Evolutionary conservation across 306 rosid genomes (phyloP), one percentile per base, ranked within the genome.

Genomic region (Fagus sylvatica): DNA sequence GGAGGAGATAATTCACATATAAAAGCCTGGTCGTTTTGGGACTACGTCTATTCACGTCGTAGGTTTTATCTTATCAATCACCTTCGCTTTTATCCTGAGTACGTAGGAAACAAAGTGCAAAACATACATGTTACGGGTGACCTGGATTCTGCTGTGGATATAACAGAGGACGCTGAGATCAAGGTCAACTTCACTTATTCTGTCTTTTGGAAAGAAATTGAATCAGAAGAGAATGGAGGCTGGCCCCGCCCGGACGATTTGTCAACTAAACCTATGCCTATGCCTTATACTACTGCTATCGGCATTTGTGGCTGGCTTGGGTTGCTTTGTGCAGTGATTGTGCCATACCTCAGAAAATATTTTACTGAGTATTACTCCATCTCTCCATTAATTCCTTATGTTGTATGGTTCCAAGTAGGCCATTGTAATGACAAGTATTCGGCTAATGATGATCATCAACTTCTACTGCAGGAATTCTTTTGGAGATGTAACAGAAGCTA

Each of bases 51-150:
- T 22, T 22, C 2, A 41, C 6, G 36, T 7, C 46, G 7, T 5
- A 41, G 51, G 65, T 30, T 36, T 72, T 72, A 78, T 72, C 72
- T 72, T 28, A 43, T 71, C 55, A 61, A 61, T 5, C 82, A 62
- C 53, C 48, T 72, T 17, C 17, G 22, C 69, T 78, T 78, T 66
- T 34, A 62, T 7, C 33, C 33, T 13, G n/a, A 17, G 22, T 72
- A 61, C 78, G 43, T 28, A 2, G 73, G 68, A 13, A 40, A 39
- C 16, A 19, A 40, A 79, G 82, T 79, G 67, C 40, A 37, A 6
- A 57, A 3, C 36, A 53, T 79, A 40, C 2, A 22, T 71, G 32
- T 54, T 16, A 15, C 51, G 16, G 37, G 60, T 7, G 59, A 53
- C 12, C 30, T 53, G 5, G 48, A 72, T 22, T 13, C 17, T 49